phyloP scores from a whole-genome alignment of 305 asterid genomes.

The Fraxinus velutina region DNA sequence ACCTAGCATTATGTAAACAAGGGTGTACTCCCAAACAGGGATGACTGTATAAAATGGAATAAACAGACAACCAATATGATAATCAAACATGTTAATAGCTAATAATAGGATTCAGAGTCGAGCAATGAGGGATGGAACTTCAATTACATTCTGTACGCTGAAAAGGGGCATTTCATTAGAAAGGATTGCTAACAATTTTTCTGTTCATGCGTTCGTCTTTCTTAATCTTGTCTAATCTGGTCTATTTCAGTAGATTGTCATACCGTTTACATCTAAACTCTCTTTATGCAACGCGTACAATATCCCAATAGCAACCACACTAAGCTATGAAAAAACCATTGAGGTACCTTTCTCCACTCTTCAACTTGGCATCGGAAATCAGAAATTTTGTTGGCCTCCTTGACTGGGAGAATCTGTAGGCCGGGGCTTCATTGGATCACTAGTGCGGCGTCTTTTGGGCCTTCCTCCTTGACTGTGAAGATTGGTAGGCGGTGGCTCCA shows the following conservation, averaged over 20 bases:
- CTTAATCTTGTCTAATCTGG: not conserved
- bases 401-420: not conserved
- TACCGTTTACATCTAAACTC: not conserved
- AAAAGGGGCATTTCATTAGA: not conserved
- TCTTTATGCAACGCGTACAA: not conserved
- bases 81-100: not conserved
- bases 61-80: not conserved
- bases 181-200: not conserved
- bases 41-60: not conserved
- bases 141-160: not conserved
- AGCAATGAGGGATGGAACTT: not conserved
- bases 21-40: not conserved
- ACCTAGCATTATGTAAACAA: no score
- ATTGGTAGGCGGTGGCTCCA: not conserved
- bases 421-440: not conserved
- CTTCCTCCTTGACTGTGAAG: not conserved
- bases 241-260: not conserved
- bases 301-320: not conserved
- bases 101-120: not conserved
- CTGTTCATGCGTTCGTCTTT: not conserved
- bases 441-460: not conserved
- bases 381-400: conserved; percentile 2
- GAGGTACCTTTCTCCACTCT: not conserved
- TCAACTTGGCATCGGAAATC: not conserved
- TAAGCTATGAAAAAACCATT: not conserved